Evolutionary conservation across 306 rosid species (phyloP).

Genomic region (Chamaecrista fasciculata): DNA sequence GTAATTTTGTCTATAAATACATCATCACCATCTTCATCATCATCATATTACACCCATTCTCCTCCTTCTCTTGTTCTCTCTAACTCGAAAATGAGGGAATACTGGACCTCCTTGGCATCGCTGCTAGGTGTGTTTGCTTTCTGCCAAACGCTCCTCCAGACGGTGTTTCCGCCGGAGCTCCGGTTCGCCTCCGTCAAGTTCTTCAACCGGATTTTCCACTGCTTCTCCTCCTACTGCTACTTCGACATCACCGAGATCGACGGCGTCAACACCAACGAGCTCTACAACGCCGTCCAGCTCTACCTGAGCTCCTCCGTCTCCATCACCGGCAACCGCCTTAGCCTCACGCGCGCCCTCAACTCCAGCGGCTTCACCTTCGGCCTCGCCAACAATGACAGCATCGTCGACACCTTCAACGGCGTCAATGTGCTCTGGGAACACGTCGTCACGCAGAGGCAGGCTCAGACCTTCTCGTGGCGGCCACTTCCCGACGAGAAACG

Average conservation of each 20-base stretch:
- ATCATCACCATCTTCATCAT: neutral
- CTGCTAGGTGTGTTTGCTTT: slow-evolving; percentile 82
- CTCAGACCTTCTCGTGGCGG: slow-evolving; percentile 85
- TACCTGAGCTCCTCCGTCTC: slow-evolving; percentile 80
- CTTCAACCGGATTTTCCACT: slow-evolving; percentile 50
- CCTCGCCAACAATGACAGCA: slow-evolving; percentile 84
- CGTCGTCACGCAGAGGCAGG: slow-evolving; percentile 70
- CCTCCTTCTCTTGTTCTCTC: neutral
- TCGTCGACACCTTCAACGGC: slow-evolving; percentile 68
- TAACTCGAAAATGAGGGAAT: slow-evolving; percentile 50
- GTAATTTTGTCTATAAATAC: slow-evolving; percentile 2
- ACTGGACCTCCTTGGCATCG: slow-evolving; percentile 86
- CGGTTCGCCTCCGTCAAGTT: slow-evolving; percentile 67
- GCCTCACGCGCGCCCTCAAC: slow-evolving; percentile 84
- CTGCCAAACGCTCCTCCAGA: slow-evolving; percentile 73
- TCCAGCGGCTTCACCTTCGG: slow-evolving; percentile 84
- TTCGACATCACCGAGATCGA: slow-evolving; percentile 94
- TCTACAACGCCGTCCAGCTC: slow-evolving; percentile 96
- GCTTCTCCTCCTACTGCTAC: slow-evolving; percentile 79
- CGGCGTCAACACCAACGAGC: slow-evolving; percentile 97
- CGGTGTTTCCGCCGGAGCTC: slow-evolving; percentile 87
- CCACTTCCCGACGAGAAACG: slow-evolving; percentile 90
- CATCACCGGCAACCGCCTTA: slow-evolving; percentile 58
- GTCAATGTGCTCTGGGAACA: slow-evolving; percentile 85
- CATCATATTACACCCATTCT: neutral